Conservation (phyloP, 2,329 filamentous ascomycete species). For the Nigrograna mackinnonii region DNA sequence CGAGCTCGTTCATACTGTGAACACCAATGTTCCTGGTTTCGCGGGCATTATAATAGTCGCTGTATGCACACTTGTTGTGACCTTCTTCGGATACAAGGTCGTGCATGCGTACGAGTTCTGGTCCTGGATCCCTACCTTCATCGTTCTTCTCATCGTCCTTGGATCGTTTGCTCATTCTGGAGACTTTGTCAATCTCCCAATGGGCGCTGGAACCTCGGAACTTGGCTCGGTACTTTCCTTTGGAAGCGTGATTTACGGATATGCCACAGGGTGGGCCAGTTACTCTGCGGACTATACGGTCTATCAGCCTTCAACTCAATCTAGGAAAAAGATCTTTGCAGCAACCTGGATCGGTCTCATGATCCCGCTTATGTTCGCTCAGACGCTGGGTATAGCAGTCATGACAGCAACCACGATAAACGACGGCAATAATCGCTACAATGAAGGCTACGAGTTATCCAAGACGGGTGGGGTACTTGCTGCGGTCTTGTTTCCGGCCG, state of each 20-base stretch:
- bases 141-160: conserved; percentile 73
- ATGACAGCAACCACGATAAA: conserved; percentile 65
- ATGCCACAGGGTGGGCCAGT: conserved; percentile 73
- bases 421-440: conserved; percentile 58
- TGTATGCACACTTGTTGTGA: conserved; percentile 67
- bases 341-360: conserved; percentile 72
- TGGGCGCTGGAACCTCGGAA: conserved; percentile 62
- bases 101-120: conserved; percentile 79
- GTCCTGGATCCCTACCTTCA: conserved; percentile 72
- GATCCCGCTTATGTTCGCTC: conserved; percentile 72
- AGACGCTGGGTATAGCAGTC: conserved; percentile 73
- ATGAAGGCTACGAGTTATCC: conserved; percentile 57
- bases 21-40: conserved; percentile 68
- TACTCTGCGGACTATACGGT: conserved; percentile 81
- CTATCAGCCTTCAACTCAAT: conserved; percentile 69
- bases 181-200: conserved; percentile 65
- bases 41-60: conserved; percentile 78
- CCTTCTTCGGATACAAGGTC: conserved; percentile 75
- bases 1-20: conserved; percentile 76
- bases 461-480: conserved; percentile 70
- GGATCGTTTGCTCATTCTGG: conserved; percentile 70
- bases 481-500: conserved; percentile 63
- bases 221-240: conserved; percentile 67
- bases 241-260: conserved; percentile 68
- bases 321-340: conserved; percentile 66